phyloP scores from a whole-genome alignment of 305 asterid genomes.

The Stenogyne calaminthoides region DNA sequence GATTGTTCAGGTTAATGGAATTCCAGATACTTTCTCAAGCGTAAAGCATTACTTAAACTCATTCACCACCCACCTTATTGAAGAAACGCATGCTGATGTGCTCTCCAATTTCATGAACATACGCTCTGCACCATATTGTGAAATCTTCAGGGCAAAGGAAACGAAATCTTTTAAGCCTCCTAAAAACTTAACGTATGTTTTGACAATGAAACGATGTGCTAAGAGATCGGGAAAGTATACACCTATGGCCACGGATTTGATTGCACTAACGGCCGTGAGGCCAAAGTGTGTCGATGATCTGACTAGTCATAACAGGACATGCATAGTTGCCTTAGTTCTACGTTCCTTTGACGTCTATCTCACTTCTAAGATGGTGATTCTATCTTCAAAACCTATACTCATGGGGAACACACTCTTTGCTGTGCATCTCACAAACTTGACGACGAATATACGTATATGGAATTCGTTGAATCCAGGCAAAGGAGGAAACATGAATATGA shows the following conservation, averaged over 20 bases:
- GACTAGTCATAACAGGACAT: slow-evolving; percentile 36
- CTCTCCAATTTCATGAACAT: slow-evolving; percentile 33
- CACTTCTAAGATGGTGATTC: slow-evolving; percentile 7
- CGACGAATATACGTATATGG: slow-evolving; percentile 54
- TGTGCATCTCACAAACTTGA: slow-evolving; percentile 51
- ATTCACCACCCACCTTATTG: slow-evolving; percentile 44
- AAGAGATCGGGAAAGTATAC: slow-evolving; percentile 4
- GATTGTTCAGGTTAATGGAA: slow-evolving; percentile 36
- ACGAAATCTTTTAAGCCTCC: slow-evolving; percentile 18
- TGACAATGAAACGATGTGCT: neutral
- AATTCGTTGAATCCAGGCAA: slow-evolving; percentile 36
- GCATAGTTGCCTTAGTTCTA: slow-evolving; percentile 40
- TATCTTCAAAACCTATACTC: slow-evolving; percentile 33
- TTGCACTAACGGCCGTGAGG: slow-evolving; percentile 41
- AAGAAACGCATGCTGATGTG: slow-evolving; percentile 57
- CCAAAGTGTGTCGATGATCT: slow-evolving; percentile 42
- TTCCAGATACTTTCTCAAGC: slow-evolving; percentile 41
- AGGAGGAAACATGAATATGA: slow-evolving; percentile 28
- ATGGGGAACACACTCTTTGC: slow-evolving; percentile 33
- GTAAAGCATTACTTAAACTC: slow-evolving; percentile 38
- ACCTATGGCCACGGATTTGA: slow-evolving; percentile 42
- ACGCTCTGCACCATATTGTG: slow-evolving; percentile 34
- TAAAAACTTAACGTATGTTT: slow-evolving; percentile 24
- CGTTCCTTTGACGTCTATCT: neutral
- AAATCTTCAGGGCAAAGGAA: neutral